These are phyloP conservation scores for Paraphysoderma sedebokerense DNA, from an alignment of 371 early-diverging fungal genomes.

Conservation along the genomic window DNA sequence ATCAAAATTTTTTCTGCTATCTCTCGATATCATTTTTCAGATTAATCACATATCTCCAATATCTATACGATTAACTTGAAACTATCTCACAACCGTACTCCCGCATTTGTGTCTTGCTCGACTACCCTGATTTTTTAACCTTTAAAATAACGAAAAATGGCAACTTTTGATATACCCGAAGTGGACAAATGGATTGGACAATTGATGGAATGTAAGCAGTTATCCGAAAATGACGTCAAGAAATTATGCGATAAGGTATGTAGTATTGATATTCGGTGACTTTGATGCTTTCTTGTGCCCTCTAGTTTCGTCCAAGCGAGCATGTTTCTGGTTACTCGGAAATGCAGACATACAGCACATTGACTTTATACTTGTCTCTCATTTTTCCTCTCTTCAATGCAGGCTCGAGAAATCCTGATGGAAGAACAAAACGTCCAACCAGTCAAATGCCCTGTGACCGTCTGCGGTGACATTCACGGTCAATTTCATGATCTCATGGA, in stretches of 20 bases:
- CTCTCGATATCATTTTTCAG: too few relatives aligned
- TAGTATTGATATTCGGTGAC: not conserved
- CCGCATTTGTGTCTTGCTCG: too few relatives aligned
- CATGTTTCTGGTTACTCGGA: too few relatives aligned
- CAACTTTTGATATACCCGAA: conserved; percentile 17
- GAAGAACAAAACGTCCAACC: conserved; percentile 92
- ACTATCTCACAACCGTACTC: too few relatives aligned
- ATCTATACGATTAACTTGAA: too few relatives aligned
- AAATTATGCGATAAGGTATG: conserved; percentile 68
- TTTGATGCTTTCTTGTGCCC: not conserved
- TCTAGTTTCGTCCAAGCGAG: too few relatives aligned
- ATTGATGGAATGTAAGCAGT: conserved; percentile 57
- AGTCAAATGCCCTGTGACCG: conserved; percentile 90
- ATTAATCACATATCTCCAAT: too few relatives aligned
- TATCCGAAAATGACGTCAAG: conserved; percentile 68
- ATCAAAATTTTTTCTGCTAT: too few relatives aligned
- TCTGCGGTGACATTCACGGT: conserved; percentile 99
- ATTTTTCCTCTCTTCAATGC: not conserved
- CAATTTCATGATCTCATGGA: conserved; percentile 98
- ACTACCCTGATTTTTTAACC: too few relatives aligned
- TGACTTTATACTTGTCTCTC: not conserved
- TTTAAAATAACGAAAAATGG: not conserved
- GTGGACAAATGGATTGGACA: conserved; percentile 42
- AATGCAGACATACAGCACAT: too few relatives aligned
- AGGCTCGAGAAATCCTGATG: conserved; percentile 90